Evolutionary conservation across 2,329 filamentous ascomycete genomes (phyloP).

Genomic region (Microsporum canis): DNA sequence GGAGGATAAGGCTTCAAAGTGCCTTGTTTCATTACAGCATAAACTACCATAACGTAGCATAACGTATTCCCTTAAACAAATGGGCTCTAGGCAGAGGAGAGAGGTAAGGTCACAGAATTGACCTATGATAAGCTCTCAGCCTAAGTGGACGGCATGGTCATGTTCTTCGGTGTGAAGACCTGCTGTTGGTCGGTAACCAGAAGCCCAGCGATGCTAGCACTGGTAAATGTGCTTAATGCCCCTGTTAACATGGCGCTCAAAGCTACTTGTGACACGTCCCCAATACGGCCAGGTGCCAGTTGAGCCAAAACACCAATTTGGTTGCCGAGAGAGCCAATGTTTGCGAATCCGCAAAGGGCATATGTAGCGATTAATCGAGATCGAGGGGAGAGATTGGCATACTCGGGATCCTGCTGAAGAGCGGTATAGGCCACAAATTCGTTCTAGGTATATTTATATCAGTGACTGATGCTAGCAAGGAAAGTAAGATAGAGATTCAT

Average conservation of each 20-base stretch:
- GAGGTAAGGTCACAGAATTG: background rate
- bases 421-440: conserved; percentile 63
- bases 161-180: conserved; percentile 1
- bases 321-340: conserved; percentile 76
- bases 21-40: background rate
- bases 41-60: background rate
- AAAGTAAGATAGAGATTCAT: conserved; percentile 11
- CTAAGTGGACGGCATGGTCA: background rate
- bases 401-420: conserved; percentile 44
- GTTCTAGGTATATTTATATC: conserved; percentile 39
- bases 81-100: background rate
- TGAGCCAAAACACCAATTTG: conserved; percentile 82
- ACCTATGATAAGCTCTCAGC: background rate
- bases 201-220: conserved; percentile 66
- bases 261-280: conserved; percentile 64
- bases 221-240: conserved; percentile 66
- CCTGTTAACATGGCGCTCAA: conserved; percentile 67
- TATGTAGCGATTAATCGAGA: conserved; percentile 76
- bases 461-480: conserved; percentile 7
- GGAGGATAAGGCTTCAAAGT: background rate
- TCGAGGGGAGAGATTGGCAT: conserved; percentile 52
- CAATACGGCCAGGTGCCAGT: conserved; percentile 60
- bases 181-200: conserved; percentile 47
- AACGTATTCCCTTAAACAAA: background rate
- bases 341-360: conserved; percentile 69